Percentiles rank a stretch among this genome's conserved stretches.
Conservation (phyloP, 208 protist species). For the Trypanosoma caninum region DNA sequence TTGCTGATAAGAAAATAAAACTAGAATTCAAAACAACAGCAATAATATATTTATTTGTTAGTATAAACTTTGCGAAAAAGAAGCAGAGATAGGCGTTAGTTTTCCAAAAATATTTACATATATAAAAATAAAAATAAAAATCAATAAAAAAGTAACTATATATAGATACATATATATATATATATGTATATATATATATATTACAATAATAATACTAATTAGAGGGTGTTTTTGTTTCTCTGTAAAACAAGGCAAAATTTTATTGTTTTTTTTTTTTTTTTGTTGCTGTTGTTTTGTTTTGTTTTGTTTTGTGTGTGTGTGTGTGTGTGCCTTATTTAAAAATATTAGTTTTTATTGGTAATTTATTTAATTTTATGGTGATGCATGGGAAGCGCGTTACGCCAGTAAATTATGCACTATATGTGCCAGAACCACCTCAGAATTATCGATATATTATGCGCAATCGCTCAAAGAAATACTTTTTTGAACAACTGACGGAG, state of each 20-base stretch:
- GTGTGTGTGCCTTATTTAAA: neutral
- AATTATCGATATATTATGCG: neutral
- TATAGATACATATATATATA: too few species aligned
- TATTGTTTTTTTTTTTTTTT: neutral
- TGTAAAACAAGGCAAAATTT: too few species aligned
- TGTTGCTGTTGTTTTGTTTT: neutral
- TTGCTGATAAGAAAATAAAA: too few species aligned
- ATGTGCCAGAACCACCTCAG: neutral
- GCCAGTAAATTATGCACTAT: slow-evolving; percentile 15
- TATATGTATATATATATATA: neutral
- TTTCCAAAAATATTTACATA: neutral
- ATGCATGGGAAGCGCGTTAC: slow-evolving; percentile 19
- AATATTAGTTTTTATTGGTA: neutral
- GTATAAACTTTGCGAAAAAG: too few species aligned
- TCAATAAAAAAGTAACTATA: too few species aligned
- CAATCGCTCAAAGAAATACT: neutral
- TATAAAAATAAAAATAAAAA: neutral
- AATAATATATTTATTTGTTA: neutral
- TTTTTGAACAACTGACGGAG: neutral
- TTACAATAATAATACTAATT: too few species aligned
- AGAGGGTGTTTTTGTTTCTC: too few species aligned
- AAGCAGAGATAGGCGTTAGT: neutral
- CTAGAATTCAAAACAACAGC: too few species aligned
- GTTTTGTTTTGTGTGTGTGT: neutral
- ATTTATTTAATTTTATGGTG: slow-evolving; percentile 1